These are phyloP conservation scores for Uronychia setigera DNA, from an alignment of 73 alveolate species.

Conservation along the genomic window DNA sequence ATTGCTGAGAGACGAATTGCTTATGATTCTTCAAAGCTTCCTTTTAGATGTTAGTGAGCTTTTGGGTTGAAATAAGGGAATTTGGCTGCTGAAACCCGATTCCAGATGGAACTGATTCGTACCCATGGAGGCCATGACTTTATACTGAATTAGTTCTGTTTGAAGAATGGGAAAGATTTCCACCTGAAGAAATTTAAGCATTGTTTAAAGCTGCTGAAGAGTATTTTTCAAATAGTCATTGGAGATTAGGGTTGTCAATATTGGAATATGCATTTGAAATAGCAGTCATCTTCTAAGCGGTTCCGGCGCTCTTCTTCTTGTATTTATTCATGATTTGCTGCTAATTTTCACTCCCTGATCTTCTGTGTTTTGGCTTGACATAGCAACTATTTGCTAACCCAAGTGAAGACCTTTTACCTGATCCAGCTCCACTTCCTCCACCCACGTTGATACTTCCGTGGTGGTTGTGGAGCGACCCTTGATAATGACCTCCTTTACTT, in stretches of 20 bases:
- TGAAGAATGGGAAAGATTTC: background rate
- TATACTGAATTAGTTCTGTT: background rate
- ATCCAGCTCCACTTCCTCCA: background rate
- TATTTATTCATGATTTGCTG: background rate
- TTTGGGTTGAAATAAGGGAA: too few relatives aligned
- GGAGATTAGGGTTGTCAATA: background rate
- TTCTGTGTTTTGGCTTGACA: background rate
- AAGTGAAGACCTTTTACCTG: background rate
- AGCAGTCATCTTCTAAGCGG: background rate
- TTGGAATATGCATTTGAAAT: background rate
- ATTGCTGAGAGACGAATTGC: background rate
- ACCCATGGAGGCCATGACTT: background rate
- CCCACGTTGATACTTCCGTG: background rate
- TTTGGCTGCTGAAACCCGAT: background rate
- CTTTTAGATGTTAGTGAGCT: background rate
- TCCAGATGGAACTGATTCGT: background rate
- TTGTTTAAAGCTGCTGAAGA: background rate
- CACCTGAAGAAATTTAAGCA: background rate
- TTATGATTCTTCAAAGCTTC: background rate
- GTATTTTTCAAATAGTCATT: background rate
- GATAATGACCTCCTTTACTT: background rate
- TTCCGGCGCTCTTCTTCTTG: background rate
- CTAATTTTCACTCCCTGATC: background rate
- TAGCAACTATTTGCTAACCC: background rate
- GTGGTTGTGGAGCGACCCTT: too few relatives aligned